Percentiles rank a stretch among this genome's conserved stretches.
Evolutionary conservation across 139 green algal species (phyloP).

Genomic region (Coelastrella sp.): DNA sequence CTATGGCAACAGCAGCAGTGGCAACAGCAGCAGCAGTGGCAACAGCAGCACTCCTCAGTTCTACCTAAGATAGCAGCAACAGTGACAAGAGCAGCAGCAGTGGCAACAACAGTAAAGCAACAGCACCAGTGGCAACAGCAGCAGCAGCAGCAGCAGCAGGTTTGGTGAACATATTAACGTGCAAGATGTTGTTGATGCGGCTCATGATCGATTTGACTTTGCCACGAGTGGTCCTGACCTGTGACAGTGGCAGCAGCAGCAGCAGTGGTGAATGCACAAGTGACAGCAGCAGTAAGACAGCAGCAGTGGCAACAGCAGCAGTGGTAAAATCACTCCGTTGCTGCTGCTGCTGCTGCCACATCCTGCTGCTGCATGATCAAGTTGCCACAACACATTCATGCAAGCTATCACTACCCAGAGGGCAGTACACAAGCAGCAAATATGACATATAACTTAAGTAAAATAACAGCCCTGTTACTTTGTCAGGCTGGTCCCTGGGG

Average conservation of each 20-base stretch:
- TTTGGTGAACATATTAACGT: no score
- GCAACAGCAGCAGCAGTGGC: neutral
- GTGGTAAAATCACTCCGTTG: no score
- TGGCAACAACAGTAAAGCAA: no score
- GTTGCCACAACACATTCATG: no score
- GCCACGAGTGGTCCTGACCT: constrained; percentile 57
- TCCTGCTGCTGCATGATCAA: no score
- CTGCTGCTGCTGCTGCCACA: no score
- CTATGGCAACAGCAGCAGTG: neutral
- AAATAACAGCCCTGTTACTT: neutral
- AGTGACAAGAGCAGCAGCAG: no score
- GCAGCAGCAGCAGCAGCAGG: no score
- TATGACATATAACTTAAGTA: neutral
- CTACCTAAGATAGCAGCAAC: neutral
- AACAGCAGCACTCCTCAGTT: neutral
- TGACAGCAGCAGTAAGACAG: neutral
- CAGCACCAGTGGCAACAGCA: no score
- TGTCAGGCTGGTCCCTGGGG: neutral
- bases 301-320: neutral
- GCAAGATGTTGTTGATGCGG: constrained; percentile 69
- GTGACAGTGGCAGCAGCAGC: neutral
- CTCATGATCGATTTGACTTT: constrained; percentile 62
- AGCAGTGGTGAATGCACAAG: no score
- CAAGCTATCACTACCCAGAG: no score
- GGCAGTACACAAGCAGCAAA: neutral